A percentile compares a stretch with the other conserved stretches of the same genome.
Conservation (phyloP, 805 yeast species). For the Saccharomycopsis malanga region DNA sequence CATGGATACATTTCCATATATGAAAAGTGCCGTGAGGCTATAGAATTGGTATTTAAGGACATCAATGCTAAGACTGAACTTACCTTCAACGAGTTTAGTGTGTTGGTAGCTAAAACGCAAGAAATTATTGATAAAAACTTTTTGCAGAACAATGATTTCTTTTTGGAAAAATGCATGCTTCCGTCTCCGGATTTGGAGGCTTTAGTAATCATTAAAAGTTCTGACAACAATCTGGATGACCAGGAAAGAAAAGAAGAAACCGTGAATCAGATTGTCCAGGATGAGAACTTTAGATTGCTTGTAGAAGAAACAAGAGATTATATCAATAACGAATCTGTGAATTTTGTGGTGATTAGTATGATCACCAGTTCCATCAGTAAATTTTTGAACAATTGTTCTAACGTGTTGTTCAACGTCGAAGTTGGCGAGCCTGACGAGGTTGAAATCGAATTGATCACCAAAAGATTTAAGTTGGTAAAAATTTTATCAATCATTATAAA, state of each 20-base stretch:
- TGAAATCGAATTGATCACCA: constrained; percentile 28
- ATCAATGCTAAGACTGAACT: constrained; percentile 71
- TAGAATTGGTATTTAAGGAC: constrained; percentile 51
- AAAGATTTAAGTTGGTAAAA: constrained; percentile 53
- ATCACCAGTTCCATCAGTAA: constrained; percentile 33
- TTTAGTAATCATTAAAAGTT: constrained; percentile 39
- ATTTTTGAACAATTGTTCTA: constrained; percentile 30
- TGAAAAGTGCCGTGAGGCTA: constrained; percentile 46
- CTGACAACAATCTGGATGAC: constrained; percentile 35
- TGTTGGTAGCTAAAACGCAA: constrained; percentile 35
- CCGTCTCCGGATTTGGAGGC: constrained; percentile 27
- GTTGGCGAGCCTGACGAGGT: constrained; percentile 20
- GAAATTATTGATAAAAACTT: constrained; percentile 30
- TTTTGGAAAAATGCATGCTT: constrained; percentile 30
- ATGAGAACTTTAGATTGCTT: constrained; percentile 30
- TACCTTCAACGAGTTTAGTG: constrained; percentile 52
- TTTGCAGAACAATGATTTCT: constrained; percentile 30
- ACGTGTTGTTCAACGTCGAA: constrained; percentile 17
- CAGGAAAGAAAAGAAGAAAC: constrained; percentile 10
- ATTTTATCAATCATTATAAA: constrained; percentile 61
- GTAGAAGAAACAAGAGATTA: constrained; percentile 41
- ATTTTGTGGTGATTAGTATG: constrained; percentile 30
- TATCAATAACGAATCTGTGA: constrained; percentile 29
- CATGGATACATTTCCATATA: constrained; percentile 68
- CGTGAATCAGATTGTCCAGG: constrained; percentile 22